Conservation (phyloP, 2,329 filamentous ascomycete species). For the Pseudocercospora crystallina region DNA sequence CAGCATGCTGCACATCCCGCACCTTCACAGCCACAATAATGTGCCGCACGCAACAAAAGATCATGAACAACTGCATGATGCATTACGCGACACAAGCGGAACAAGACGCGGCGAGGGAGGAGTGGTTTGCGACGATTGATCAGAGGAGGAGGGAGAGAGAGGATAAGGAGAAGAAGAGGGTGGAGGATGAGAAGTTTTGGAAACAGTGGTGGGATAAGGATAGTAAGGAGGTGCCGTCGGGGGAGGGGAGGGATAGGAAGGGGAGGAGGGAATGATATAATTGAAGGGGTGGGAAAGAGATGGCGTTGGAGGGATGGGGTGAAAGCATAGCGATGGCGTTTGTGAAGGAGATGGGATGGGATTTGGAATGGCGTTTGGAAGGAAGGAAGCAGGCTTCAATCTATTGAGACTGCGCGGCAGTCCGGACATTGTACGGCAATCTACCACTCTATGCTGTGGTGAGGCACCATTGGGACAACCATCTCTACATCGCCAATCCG, state of each 20-base stretch:
- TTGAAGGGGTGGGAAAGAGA: too few relatives aligned
- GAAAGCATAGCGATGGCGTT: neutral
- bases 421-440: neutral
- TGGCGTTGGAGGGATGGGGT: neutral
- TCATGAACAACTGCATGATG: slow-evolving; percentile 95
- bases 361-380: neutral
- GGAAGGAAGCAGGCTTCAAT: neutral
- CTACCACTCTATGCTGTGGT: too few relatives aligned
- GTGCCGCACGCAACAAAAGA: slow-evolving; percentile 74
- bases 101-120: slow-evolving; percentile 82
- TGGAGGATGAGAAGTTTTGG: slow-evolving; percentile 47
- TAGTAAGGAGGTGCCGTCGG: slow-evolving; percentile 23
- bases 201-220: slow-evolving; percentile 53
- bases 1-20: slow-evolving; percentile 80
- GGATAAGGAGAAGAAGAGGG: slow-evolving; percentile 48
- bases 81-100: slow-evolving; percentile 78
- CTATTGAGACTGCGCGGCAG: slow-evolving; percentile 4
- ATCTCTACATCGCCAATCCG: slow-evolving; percentile 17
- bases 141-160: slow-evolving; percentile 69
- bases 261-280: too few relatives aligned
- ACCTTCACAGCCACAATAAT: slow-evolving; percentile 86
- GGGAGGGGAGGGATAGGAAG: slow-evolving; percentile 15
- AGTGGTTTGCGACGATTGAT: slow-evolving; percentile 83
- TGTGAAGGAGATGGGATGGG: neutral
- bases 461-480: too few relatives aligned